These are phyloP conservation scores for Aphanomyces astaci DNA, from an alignment of 352 stramenopile genomes.

Conservation along the genomic window DNA sequence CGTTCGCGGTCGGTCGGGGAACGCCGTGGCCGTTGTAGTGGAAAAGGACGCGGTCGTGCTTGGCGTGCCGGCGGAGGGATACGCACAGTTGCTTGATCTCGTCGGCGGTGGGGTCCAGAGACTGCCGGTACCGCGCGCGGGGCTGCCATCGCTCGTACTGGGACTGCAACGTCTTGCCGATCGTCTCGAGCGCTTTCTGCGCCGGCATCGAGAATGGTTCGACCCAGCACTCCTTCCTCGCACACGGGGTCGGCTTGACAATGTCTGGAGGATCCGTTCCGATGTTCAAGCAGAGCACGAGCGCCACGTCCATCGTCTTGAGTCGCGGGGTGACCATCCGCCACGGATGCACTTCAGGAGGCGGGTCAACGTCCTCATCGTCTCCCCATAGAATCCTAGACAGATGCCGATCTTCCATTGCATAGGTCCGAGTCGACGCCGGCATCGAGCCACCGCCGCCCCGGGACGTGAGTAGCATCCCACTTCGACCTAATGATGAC, in stretches of 20 bases:
- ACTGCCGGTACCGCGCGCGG: slow-evolving; percentile 89
- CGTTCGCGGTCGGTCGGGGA: slow-evolving; percentile 92
- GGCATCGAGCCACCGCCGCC: neutral
- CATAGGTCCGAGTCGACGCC: neutral
- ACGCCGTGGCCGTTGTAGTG: slow-evolving; percentile 99
- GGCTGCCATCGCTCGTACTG: slow-evolving; percentile 96
- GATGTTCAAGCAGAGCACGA: slow-evolving; percentile 98
- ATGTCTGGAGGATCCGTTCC: slow-evolving; percentile 97
- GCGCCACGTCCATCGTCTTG: slow-evolving; percentile 90
- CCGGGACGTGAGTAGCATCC: neutral
- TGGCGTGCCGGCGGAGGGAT: slow-evolving; percentile 86
- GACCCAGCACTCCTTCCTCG: slow-evolving; percentile 97
- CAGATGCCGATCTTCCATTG: slow-evolving; percentile 12
- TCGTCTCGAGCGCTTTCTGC: slow-evolving; percentile 94
- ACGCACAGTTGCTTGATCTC: slow-evolving; percentile 92
- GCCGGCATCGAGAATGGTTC: slow-evolving; percentile 92
- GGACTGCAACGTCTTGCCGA: slow-evolving; percentile 90
- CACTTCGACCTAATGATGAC: neutral
- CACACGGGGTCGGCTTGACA: slow-evolving; percentile 93
- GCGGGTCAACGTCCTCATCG: neutral
- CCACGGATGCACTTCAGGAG: slow-evolving; percentile 37
- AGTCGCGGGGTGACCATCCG: slow-evolving; percentile 75
- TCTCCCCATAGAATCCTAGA: slow-evolving; percentile 2
- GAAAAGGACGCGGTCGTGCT: slow-evolving; percentile 93
- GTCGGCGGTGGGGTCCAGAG: slow-evolving; percentile 95